Conservation (phyloP, 2,329 filamentous ascomycete genomes). For the Aspergillus novofumigatus region DNA sequence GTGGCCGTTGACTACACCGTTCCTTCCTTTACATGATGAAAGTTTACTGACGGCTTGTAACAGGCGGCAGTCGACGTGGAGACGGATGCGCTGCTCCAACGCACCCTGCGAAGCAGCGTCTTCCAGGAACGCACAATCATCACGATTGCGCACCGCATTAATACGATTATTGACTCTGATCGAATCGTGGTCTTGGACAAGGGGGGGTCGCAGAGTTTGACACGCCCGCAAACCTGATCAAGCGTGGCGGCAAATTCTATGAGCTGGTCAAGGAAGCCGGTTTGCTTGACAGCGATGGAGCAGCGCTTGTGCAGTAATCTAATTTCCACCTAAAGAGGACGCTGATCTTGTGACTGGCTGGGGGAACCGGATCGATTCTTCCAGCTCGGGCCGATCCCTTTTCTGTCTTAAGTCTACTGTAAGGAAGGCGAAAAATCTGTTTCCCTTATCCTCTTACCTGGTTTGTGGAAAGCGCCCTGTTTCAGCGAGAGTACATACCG, state of each 20-base stretch:
- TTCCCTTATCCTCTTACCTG: not conserved
- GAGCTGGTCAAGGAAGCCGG: slow-evolving; percentile 89
- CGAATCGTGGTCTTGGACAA: slow-evolving; percentile 90
- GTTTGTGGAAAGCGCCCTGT: not conserved
- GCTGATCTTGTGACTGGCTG: slow-evolving; percentile 3
- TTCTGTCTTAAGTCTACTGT: not conserved
- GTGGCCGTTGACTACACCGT: slow-evolving; percentile 9
- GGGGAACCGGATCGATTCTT: slow-evolving; percentile 1
- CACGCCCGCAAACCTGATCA: slow-evolving; percentile 72
- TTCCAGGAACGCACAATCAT: slow-evolving; percentile 95
- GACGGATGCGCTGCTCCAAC: slow-evolving; percentile 62
- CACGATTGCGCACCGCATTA: slow-evolving; percentile 96
- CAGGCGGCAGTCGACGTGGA: slow-evolving; percentile 66
- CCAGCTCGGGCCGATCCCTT: slow-evolving; percentile 4
- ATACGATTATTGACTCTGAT: slow-evolving; percentile 87
- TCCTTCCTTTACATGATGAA: slow-evolving; percentile 1
- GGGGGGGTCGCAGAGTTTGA: slow-evolving; percentile 90
- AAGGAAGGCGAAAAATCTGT: not conserved
- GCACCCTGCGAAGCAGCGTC: slow-evolving; percentile 58
- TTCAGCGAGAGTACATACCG: not conserved
- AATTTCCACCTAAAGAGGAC: not conserved
- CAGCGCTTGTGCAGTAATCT: slow-evolving; percentile 15
- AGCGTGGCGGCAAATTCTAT: slow-evolving; percentile 75
- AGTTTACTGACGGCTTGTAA: slow-evolving; percentile 16
- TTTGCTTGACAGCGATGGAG: slow-evolving; percentile 53